Evolutionary conservation across 2,329 filamentous ascomycete genomes (phyloP).

Genomic region (Tympanopsis confertula): DNA sequence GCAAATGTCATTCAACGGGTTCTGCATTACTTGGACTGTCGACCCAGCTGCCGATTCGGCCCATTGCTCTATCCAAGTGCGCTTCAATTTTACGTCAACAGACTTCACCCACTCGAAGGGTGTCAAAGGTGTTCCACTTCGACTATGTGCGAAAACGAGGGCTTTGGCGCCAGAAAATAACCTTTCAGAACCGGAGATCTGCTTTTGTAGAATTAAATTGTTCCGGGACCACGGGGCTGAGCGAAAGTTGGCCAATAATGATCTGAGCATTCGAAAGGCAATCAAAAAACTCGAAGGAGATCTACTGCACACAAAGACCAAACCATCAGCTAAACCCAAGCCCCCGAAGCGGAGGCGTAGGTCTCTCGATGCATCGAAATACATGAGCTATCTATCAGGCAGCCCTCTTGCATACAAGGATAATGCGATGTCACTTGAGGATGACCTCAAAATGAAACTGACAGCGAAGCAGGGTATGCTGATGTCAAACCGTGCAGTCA

Average conservation of each 20-base stretch:
- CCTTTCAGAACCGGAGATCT: slow-evolving; percentile 9
- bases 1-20: slow-evolving; percentile 57
- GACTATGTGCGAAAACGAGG: slow-evolving; percentile 54
- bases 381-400: slow-evolving; percentile 52
- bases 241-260: slow-evolving; percentile 9
- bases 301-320: slow-evolving; percentile 5
- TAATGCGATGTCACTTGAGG: slow-evolving; percentile 17
- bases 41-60: slow-evolving; percentile 32
- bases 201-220: slow-evolving; percentile 10
- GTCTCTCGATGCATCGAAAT: slow-evolving; percentile 28
- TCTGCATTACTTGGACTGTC: slow-evolving; percentile 47
- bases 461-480: slow-evolving; percentile 44
- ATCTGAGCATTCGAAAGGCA: slow-evolving; percentile 9
- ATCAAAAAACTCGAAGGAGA: slow-evolving; percentile 10
- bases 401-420: slow-evolving; percentile 46
- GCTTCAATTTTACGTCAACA: slow-evolving; percentile 60
- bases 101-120: slow-evolving; percentile 61
- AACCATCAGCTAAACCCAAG: slow-evolving; percentile 11
- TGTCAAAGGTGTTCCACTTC: slow-evolving; percentile 56
- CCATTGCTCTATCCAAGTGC: slow-evolving; percentile 50
- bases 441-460: slow-evolving; percentile 41
- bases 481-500: slow-evolving; percentile 41
- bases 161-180: too few species aligned
- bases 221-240: slow-evolving; percentile 10
- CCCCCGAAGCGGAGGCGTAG: slow-evolving; percentile 15